Evolutionary conservation across 495 filamentous ascomycete genomes (phyloP), one percentile per base, ranked within the genome.

Genomic region (Penicillium odoratum): DNA sequence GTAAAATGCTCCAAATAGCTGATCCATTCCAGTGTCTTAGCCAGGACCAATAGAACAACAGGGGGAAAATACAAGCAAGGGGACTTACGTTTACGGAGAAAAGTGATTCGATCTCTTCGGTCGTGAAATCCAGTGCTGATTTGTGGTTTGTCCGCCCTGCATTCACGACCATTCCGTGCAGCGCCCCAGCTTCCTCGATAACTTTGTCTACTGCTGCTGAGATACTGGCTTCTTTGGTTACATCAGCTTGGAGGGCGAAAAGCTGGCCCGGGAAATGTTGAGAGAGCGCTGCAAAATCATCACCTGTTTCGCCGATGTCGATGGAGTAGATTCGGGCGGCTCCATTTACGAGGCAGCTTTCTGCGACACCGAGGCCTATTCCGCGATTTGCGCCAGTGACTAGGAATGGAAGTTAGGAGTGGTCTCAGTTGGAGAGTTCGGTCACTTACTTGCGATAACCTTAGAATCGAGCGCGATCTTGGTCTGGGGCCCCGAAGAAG

Each of bases 71-170:
- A 28, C 6, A 4, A 13, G 8, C n/a, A 16, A 18, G 25, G 13
- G 15, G 11, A 34, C 53, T 21, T 42, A 57, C 59, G 54, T 78
- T 78, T 6, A 78, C 68, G 16, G 65, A 64, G 59, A 78, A 79
- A 2, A 78, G 56, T 16, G 67, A 58, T 57, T 79, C 71, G 8
- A 78, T 71, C 40, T 79, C 66, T 16, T 71, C 74, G 0, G 66
- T 66, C 3, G 63, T 73, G 47, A 79, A 79, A 46, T 79, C 69
- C 26, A 78, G 65, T 1, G 74, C 74, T 0, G 75, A 68, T 53
- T 76, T 73, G 57, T 78, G 76, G 33, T 78, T 70, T 9, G 75
- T 79, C 53, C 72, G 71, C n/a, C 76, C 75, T 5, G 76, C 74
- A 33, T 74, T 77, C 28, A 62, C 68, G 18, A 77, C 67, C 64